phyloP scores from a whole-genome alignment of 2,329 filamentous ascomycete species.

The Paraphoma sp. region DNA sequence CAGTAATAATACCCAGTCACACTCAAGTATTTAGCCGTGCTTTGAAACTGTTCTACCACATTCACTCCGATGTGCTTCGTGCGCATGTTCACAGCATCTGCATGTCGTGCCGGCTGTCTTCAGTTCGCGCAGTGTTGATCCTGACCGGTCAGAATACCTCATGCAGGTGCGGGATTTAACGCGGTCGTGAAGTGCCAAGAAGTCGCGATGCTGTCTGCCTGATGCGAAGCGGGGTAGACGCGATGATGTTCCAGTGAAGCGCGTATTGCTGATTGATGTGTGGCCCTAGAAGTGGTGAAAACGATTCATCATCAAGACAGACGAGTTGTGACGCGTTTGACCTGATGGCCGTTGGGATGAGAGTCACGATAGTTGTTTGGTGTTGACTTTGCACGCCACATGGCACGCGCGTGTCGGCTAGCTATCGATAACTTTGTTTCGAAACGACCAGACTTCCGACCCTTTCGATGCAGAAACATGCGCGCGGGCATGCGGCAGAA shows the following conservation, averaged over 20 bases:
- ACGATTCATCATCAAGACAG: no score
- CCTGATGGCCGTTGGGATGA: neutral
- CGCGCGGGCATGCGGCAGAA: conserved; percentile 21
- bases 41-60: neutral
- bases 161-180: conserved; percentile 44
- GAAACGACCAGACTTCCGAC: neutral
- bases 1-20: conserved; percentile 20
- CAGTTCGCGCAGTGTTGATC: conserved; percentile 3
- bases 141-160: conserved; percentile 16
- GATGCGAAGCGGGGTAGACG: neutral
- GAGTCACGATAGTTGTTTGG: conserved; percentile 24
- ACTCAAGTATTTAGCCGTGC: conserved; percentile 5
- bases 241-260: neutral
- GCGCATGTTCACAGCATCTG: neutral
- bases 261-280: neutral
- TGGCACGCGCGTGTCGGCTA: conserved; percentile 21
- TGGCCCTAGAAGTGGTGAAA: neutral
- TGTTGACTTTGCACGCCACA: conserved; percentile 27
- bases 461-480: conserved; percentile 21
- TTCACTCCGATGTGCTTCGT: neutral
- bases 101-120: neutral
- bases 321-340: no score
- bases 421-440: conserved; percentile 28
- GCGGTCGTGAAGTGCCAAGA: conserved; percentile 24
- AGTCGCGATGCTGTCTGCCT: conserved; percentile 11